Percentiles rank a stretch among this genome's conserved stretches.
phyloP scores from a whole-genome alignment of 306 rosid genomes.

The Prunus armeniaca region DNA sequence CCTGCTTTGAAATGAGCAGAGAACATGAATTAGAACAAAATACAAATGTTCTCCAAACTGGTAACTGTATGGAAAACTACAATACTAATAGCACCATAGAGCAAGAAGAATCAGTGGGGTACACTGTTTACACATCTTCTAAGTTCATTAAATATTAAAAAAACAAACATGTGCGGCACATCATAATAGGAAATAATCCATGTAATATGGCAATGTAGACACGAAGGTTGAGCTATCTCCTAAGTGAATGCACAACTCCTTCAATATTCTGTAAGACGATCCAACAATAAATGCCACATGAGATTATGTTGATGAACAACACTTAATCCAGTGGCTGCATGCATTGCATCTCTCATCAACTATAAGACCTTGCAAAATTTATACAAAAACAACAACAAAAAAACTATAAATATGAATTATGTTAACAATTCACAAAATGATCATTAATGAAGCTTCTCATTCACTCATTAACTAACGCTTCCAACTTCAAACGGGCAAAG shows the following conservation, averaged over 20 bases:
- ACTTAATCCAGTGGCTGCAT: not conserved
- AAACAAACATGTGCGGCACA: not conserved
- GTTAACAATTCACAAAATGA: not conserved
- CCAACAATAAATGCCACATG: not conserved
- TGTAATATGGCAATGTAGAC: not conserved
- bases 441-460: not conserved
- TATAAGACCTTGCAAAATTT: not conserved
- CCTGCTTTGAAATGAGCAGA: constrained; percentile 47
- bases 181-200: not conserved
- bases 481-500: not conserved
- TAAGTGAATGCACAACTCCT: not conserved
- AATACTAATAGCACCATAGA: not conserved
- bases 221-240: not conserved
- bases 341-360: not conserved
- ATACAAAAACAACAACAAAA: not conserved
- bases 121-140: not conserved
- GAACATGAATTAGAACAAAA: constrained; percentile 5
- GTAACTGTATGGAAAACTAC: not conserved
- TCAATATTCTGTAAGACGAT: not conserved
- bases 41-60: not conserved
- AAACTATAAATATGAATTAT: not conserved
- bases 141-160: not conserved
- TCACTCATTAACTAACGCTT: not conserved
- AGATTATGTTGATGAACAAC: not conserved
- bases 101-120: not conserved